A percentile compares a stretch with the other conserved stretches of the same genome.
Conservation (phyloP, 164 flowering plant genomes). For the Stephania yunnanensis region DNA sequence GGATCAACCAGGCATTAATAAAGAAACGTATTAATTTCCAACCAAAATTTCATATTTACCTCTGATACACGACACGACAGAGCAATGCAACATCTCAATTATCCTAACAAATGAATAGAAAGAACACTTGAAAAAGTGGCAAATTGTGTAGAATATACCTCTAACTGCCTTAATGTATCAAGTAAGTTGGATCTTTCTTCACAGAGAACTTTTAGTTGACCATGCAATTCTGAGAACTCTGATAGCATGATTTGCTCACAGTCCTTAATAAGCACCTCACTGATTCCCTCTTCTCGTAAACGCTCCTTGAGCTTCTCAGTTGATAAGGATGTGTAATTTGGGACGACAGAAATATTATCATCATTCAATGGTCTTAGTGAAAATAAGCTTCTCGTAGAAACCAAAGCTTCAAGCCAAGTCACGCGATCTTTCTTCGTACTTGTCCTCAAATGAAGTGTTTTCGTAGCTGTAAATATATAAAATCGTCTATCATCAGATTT, state of each 20-base stretch:
- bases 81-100: background rate
- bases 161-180: constrained; percentile 66
- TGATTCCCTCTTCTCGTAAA: constrained; percentile 56
- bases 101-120: no score
- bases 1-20: no score
- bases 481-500: constrained; percentile 70
- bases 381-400: constrained; percentile 44
- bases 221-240: constrained; percentile 66
- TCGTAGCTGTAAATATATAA: constrained; percentile 88
- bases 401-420: constrained; percentile 83
- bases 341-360: constrained; percentile 37
- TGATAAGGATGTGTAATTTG: constrained; percentile 50
- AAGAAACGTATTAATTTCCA: no score
- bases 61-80: no score
- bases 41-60: no score
- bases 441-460: constrained; percentile 85
- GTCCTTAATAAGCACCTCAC: constrained; percentile 58
- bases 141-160: constrained; percentile 38
- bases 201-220: constrained; percentile 56
- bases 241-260: constrained; percentile 84
- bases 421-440: constrained; percentile 56
- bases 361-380: constrained; percentile 37
- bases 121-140: background rate
- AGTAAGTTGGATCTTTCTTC: constrained; percentile 62
- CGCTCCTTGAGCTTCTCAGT: constrained; percentile 64